A percentile compares a stretch with the other conserved stretches of the same genome.
Evolutionary conservation across 345 rosid species (phyloP).

Genomic region (Mallotus nudiflorus): DNA sequence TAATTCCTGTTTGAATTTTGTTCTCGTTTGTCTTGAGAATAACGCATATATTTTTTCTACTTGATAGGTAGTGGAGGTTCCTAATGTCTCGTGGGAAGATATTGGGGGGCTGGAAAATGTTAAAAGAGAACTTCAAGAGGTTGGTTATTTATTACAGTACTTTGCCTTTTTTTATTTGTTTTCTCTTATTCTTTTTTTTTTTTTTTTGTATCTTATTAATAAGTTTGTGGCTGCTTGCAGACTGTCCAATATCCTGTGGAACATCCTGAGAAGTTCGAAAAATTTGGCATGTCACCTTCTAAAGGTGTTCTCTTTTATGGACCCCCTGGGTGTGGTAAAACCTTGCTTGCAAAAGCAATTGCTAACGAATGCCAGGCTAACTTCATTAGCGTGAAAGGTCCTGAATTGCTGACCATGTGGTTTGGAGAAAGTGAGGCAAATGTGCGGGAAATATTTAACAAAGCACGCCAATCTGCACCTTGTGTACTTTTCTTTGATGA

Average conservation of each 20-base stretch:
- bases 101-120: constrained; percentile 40
- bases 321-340: too few relatives aligned
- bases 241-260: constrained; percentile 9
- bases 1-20: not conserved
- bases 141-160: constrained; percentile 10
- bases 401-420: too few relatives aligned
- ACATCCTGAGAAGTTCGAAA: too few relatives aligned
- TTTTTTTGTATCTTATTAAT: not conserved
- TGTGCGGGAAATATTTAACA: too few relatives aligned
- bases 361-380: too few relatives aligned
- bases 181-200: not conserved
- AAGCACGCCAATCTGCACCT: too few relatives aligned
- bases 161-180: not conserved
- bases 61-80: constrained; percentile 41
- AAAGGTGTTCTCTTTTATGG: too few relatives aligned
- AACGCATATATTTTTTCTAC: not conserved
- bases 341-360: too few relatives aligned
- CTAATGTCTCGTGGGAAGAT: constrained; percentile 40
- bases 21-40: not conserved
- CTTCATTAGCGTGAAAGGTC: too few relatives aligned
- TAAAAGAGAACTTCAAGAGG: constrained; percentile 42
- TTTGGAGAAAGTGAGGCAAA: too few relatives aligned
- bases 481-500: too few relatives aligned
- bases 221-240: constrained; percentile 16
- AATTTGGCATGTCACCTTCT: too few relatives aligned